phyloP scores from a whole-genome alignment of 371 early-diverging fungal species.

The Rhizomucor pusillus region DNA sequence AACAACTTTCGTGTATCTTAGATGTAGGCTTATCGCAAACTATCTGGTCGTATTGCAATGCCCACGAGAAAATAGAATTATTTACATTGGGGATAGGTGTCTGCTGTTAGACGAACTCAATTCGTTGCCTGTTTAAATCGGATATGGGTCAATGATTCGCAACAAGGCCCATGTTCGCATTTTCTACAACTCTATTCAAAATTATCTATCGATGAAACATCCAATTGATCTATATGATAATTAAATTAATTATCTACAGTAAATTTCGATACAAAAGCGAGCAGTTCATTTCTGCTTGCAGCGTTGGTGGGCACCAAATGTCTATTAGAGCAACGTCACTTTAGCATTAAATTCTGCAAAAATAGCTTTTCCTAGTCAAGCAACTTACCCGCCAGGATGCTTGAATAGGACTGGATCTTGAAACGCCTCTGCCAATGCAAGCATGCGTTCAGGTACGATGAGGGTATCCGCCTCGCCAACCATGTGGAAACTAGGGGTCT shows the following conservation, averaged over 20 bases:
- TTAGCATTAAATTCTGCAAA: neutral
- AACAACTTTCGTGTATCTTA: too few relatives aligned
- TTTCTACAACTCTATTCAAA: too few relatives aligned
- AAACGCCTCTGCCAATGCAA: conserved; percentile 39
- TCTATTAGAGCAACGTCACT: conserved; percentile 22
- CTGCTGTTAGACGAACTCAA: too few relatives aligned
- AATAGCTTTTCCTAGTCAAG: neutral
- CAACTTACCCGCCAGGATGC: conserved; percentile 54
- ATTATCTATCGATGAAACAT: too few relatives aligned
- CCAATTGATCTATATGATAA: too few relatives aligned
- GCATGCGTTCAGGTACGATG: conserved; percentile 46
- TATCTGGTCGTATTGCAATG: too few relatives aligned
- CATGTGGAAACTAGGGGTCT: conserved; percentile 64
- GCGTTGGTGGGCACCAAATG: conserved; percentile 71
- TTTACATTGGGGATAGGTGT: too few relatives aligned
- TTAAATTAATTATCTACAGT: neutral
- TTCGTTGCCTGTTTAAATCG: too few relatives aligned
- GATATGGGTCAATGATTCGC: too few relatives aligned
- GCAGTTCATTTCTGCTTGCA: conserved; percentile 53
- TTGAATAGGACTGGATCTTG: conserved; percentile 26
- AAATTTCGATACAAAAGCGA: conserved; percentile 58
- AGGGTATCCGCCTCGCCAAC: conserved; percentile 61
- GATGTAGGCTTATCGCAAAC: too few relatives aligned
- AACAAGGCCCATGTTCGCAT: too few relatives aligned
- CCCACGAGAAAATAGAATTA: too few relatives aligned